Evolutionary conservation across 805 yeast genomes (phyloP).

Genomic region (Hemisphaericaspora nanyangensis): DNA sequence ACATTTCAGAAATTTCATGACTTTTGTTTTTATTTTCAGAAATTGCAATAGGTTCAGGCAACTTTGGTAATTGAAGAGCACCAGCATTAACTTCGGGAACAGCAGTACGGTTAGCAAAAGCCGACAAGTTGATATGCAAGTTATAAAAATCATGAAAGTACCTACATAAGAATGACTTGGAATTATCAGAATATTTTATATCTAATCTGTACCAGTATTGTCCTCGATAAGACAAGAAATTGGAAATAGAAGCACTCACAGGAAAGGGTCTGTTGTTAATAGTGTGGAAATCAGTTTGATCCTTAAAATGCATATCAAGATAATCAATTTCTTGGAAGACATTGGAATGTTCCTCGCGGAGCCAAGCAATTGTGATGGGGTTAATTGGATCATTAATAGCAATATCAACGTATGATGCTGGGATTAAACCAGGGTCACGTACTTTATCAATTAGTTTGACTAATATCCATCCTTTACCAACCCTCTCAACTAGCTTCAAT

Average conservation of each 20-base stretch:
- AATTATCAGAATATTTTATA: slow-evolving; percentile 17
- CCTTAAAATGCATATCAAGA: slow-evolving; percentile 23
- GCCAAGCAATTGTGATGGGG: slow-evolving; percentile 38
- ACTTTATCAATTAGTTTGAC: slow-evolving; percentile 52
- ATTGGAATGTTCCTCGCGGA: slow-evolving; percentile 15
- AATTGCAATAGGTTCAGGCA: slow-evolving; percentile 28
- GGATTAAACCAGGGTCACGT: slow-evolving; percentile 47
- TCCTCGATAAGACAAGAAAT: slow-evolving; percentile 23
- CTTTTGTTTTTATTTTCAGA: slow-evolving; percentile 5
- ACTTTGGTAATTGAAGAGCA: slow-evolving; percentile 21
- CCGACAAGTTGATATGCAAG: slow-evolving; percentile 22
- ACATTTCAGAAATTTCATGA: slow-evolving; percentile 12
- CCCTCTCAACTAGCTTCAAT: slow-evolving; percentile 44
- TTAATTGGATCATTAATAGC: slow-evolving; percentile 38
- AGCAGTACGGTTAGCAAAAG: neutral
- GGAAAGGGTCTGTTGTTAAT: slow-evolving; percentile 22
- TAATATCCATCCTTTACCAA: slow-evolving; percentile 52
- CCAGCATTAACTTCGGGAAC: neutral
- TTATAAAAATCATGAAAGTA: slow-evolving; percentile 37
- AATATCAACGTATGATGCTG: slow-evolving; percentile 46
- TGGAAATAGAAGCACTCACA: slow-evolving; percentile 18
- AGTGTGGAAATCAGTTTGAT: slow-evolving; percentile 14
- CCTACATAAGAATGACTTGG: slow-evolving; percentile 22
- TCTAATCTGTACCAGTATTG: slow-evolving; percentile 36
- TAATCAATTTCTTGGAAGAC: slow-evolving; percentile 18